Percentiles rank a stretch among this genome's conserved stretches.
Conservation (phyloP, 768 basidiomycete genomes). For the Mycena rebaudengoi region DNA sequence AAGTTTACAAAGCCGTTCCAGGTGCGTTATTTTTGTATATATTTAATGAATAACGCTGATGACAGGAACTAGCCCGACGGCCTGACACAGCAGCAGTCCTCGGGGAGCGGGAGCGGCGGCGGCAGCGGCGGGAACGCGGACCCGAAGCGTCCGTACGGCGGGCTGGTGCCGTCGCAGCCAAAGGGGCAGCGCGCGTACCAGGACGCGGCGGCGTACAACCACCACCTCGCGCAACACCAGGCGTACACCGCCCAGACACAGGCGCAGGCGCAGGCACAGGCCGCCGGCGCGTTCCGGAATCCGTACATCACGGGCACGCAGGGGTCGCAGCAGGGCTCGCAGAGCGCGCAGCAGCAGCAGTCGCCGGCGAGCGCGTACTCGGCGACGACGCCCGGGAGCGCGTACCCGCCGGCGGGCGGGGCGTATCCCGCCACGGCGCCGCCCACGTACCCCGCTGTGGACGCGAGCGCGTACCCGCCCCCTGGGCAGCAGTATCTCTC, state of each 20-base stretch:
- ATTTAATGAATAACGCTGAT: neutral
- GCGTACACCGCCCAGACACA: slow-evolving; percentile 90
- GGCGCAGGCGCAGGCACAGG: slow-evolving; percentile 74
- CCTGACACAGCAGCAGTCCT: slow-evolving; percentile 35
- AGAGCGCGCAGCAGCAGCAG: slow-evolving; percentile 30
- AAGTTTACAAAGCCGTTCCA: slow-evolving; percentile 89
- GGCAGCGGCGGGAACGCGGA: slow-evolving; percentile 49
- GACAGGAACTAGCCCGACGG: slow-evolving; percentile 59
- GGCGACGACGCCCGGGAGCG: slow-evolving; percentile 37
- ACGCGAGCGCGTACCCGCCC: too few relatives aligned
- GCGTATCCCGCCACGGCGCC: too few relatives aligned
- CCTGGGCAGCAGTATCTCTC: too few relatives aligned
- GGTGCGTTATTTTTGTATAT: slow-evolving; percentile 51
- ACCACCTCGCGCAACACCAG: slow-evolving; percentile 94
- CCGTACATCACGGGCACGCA: slow-evolving; percentile 89
- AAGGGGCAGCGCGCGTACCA: slow-evolving; percentile 88
- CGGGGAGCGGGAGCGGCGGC: slow-evolving; percentile 39
- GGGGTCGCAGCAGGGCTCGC: slow-evolving; percentile 53
- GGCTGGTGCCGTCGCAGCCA: slow-evolving; percentile 88
- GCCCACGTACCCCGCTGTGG: too few relatives aligned
- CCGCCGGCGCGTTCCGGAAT: slow-evolving; percentile 78
- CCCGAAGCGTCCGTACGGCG: slow-evolving; percentile 92
- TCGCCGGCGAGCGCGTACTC: slow-evolving; percentile 40
- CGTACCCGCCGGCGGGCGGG: slow-evolving; percentile 26
- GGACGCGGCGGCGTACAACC: slow-evolving; percentile 94